Conservation (phyloP, 306 rosid genomes). For the apple (Malus domestica) region ASM211411v1 NC_041797.1:29029001-29029500, state of each 20-base stretch:
- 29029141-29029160: slow-evolving; percentile 68
- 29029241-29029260: slow-evolving; percentile 25
- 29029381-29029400: slow-evolving; percentile 45
- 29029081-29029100: slow-evolving; percentile 32
- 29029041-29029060: no score
- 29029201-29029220: slow-evolving; percentile 14
- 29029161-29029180: slow-evolving; percentile 91
- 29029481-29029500: slow-evolving; percentile 49
- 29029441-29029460: slow-evolving; percentile 78
- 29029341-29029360: slow-evolving; percentile 34
- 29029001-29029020: slow-evolving; percentile 57
- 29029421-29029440: slow-evolving; percentile 80
- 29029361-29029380: neutral
- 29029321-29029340: slow-evolving; percentile 51
- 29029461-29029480: slow-evolving; percentile 92
- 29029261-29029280: slow-evolving; percentile 52
- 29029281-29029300: slow-evolving; percentile 46
- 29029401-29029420: slow-evolving; percentile 51
- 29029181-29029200: slow-evolving; percentile 89
- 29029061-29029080: no score
- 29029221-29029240: slow-evolving; percentile 39
- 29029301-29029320: slow-evolving; percentile 20
- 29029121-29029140: slow-evolving; percentile 50
- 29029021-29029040: slow-evolving; percentile 69
- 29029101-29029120: slow-evolving; percentile 57